Evolutionary conservation across 2,329 filamentous ascomycete genomes (phyloP), one percentile per base, ranked within the genome.

Genomic region (Neonectria punicea): DNA sequence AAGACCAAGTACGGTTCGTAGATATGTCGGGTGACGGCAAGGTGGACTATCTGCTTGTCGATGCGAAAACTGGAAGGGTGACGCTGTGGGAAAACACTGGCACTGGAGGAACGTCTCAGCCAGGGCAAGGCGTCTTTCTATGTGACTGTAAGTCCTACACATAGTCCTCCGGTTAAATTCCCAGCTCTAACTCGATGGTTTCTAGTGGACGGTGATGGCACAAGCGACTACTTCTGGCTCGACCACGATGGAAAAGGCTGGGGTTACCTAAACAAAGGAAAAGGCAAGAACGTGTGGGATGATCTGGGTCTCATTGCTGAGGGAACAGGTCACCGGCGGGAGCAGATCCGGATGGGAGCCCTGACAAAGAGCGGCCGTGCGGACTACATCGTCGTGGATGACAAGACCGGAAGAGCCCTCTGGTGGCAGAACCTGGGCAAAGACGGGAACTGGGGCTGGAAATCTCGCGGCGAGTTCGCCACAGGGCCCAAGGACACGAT

Each of bases 21-120:
- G 67, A 68, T 4, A 58, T 68, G 0, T 60, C 65, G 3, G 67
- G 67, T 20, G 67, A 68, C 3, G 30, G 54, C 0, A 69, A 63
- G 32, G 62, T 58, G 0, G 66, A 68, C 1, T 68, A 69, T 0
- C 60, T 69, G 34, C 34, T 22, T 9, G 25, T 53, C 14, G 32
- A 32, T 9, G 39, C 7, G 8, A 18, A 34, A 11, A 28, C 13
- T 2, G 36, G 46, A 1, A 36, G 39, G 11, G n/a, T 60, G 4
- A 43, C 44, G 6, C 13, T 60, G 2, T 60, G 57, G 57, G 14
- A 43, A n/a, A 60, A 60, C 5, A 32, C 7, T 14, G 56, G 57
- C 49, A 39, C 57, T 6, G 49, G 49, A 11, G 49, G 47, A 5
- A 53, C 6, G 4, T 60, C 20, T 28, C 47, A 60, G 39, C 7